A percentile compares a stretch with the other conserved stretches of the same genome.
Conservation (phyloP, 768 basidiomycete genomes). For the Saitozyma podzolica region DNA sequence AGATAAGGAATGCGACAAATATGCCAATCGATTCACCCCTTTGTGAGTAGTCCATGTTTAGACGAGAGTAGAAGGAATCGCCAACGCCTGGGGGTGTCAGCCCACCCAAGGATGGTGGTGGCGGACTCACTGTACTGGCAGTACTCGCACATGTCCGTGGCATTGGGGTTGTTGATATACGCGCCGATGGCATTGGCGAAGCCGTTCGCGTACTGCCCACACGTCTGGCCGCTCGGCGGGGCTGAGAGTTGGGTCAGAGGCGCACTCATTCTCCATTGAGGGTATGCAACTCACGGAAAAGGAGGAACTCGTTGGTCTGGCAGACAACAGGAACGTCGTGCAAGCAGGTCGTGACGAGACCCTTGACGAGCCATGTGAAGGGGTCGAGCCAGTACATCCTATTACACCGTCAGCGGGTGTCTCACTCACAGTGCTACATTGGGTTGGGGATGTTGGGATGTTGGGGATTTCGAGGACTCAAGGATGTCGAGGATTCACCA, state of each 20-base stretch:
- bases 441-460: too few species aligned
- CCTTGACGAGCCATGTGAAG: conserved; percentile 38
- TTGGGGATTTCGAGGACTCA: too few species aligned
- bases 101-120: too few species aligned
- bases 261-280: too few species aligned
- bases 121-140: conserved; percentile 55
- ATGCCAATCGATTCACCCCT: conserved; percentile 27
- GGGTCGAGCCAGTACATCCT: conserved; percentile 60
- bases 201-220: conserved; percentile 67
- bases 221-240: conserved; percentile 74
- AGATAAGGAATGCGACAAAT: conserved; percentile 42
- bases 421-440: too few species aligned
- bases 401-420: not conserved
- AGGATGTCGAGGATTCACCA: conserved; percentile 28
- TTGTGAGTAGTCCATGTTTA: conserved; percentile 24
- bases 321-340: conserved; percentile 68
- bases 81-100: conserved; percentile 9
- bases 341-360: conserved; percentile 73
- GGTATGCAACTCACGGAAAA: conserved; percentile 31
- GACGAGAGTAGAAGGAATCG: conserved; percentile 29
- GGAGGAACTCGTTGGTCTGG: conserved; percentile 24
- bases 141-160: conserved; percentile 62
- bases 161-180: conserved; percentile 69
- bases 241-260: too few species aligned
- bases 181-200: conserved; percentile 70